phyloP scores from a whole-genome alignment of 306 rosid genomes.

The Sindora glabra region DNA sequence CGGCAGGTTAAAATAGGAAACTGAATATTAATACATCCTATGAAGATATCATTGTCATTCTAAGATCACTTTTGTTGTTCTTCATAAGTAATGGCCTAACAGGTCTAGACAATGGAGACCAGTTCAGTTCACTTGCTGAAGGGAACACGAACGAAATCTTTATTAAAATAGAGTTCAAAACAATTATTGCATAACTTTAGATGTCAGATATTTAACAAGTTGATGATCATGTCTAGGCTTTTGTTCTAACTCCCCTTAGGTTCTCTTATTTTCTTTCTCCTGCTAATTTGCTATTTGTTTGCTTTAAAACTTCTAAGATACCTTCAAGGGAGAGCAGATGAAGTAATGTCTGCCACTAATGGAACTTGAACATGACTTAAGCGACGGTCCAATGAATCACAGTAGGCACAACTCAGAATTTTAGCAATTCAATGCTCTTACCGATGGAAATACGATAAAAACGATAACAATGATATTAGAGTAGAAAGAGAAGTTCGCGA shows the following conservation, averaged over 20 bases:
- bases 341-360: neutral
- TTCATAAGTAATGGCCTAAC: neutral
- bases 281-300: neutral
- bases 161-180: too few species aligned
- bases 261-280: neutral
- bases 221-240: neutral
- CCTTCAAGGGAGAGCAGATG: neutral
- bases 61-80: neutral
- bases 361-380: neutral
- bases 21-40: neutral
- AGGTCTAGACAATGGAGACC: too few species aligned
- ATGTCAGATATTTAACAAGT: neutral
- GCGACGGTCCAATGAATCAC: neutral
- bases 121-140: too few species aligned
- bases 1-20: neutral
- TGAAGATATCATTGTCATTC: too few species aligned
- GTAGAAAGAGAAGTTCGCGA: slow-evolving; percentile 9
- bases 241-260: neutral
- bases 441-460: neutral
- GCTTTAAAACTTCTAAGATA: neutral
- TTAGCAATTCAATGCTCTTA: neutral
- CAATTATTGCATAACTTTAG: neutral
- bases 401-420: neutral
- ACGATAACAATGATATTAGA: neutral
- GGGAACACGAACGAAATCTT: too few species aligned